Conservation (phyloP, 345 rosid genomes). For the Dimocarpus longan region DNA sequence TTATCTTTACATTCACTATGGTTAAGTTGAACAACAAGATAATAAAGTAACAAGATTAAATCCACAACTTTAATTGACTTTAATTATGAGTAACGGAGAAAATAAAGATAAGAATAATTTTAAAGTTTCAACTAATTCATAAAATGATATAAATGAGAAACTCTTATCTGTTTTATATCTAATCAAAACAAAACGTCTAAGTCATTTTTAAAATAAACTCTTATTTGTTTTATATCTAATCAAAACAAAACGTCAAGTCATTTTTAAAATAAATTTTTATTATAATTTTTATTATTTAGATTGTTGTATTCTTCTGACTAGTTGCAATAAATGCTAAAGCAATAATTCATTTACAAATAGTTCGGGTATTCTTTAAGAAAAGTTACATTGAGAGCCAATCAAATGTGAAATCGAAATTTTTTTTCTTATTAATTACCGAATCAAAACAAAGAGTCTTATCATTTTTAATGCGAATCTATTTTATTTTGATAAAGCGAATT, state of each 20-base stretch:
- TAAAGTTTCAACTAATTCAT: neutral
- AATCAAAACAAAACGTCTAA: too few relatives aligned
- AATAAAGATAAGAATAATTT: neutral
- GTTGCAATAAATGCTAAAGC: too few relatives aligned
- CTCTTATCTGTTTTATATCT: neutral
- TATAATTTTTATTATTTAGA: too few relatives aligned
- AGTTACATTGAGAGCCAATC: neutral
- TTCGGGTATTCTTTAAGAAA: neutral
- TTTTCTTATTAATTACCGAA: neutral
- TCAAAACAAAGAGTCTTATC: neutral
- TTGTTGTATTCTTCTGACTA: too few relatives aligned
- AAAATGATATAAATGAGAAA: neutral
- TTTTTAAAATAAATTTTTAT: too few relatives aligned
- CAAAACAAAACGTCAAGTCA: neutral
- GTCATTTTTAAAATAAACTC: neutral
- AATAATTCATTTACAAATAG: neutral
- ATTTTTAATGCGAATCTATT: neutral
- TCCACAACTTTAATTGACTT: neutral
- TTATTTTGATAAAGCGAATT: too few relatives aligned
- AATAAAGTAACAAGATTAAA: neutral
- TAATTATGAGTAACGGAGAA: neutral
- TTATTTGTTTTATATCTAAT: neutral
- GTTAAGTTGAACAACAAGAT: too few relatives aligned
- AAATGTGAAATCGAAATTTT: neutral
- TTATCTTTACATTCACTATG: neutral